phyloP scores from a whole-genome alignment of 1,284 basidiomycete genomes.

The Trichosporon asahii region DNA sequence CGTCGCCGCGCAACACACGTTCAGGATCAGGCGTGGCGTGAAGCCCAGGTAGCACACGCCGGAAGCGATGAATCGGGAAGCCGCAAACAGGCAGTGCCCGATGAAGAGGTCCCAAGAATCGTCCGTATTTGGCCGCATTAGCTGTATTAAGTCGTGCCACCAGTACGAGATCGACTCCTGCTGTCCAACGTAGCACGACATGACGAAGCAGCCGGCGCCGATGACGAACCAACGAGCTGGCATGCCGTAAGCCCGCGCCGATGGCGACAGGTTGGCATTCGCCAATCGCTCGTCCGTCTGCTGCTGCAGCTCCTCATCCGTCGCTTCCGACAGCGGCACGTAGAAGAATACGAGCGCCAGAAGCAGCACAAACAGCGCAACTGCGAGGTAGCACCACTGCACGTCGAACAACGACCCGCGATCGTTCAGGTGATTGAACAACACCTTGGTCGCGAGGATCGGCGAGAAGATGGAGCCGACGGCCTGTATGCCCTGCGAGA shows the following conservation, averaged over 20 bases:
- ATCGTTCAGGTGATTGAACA: conserved; percentile 36
- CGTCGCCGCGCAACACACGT: conserved; percentile 33
- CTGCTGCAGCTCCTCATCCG: conserved; percentile 43
- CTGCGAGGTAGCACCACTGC: conserved; percentile 51
- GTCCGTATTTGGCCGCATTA: conserved; percentile 29
- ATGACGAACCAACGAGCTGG: conserved; percentile 28
- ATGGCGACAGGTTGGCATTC: conserved; percentile 26
- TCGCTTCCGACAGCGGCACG: conserved; percentile 44
- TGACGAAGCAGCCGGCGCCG: conserved; percentile 29
- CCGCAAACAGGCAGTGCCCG: conserved; percentile 36
- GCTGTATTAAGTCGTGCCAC: conserved; percentile 27
- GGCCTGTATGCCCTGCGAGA: conserved; percentile 50
- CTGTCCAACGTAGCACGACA: conserved; percentile 45
- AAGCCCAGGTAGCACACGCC: conserved; percentile 38
- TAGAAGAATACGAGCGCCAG: conserved; percentile 50
- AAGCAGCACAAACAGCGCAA: conserved; percentile 46
- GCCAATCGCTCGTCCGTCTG: conserved; percentile 33
- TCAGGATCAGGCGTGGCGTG: conserved; percentile 41
- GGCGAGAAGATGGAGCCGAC: conserved; percentile 42
- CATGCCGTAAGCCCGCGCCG: conserved; percentile 25
- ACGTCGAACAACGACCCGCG: conserved; percentile 39
- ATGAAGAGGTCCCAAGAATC: conserved; percentile 37
- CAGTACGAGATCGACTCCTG: conserved; percentile 46
- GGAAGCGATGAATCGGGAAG: conserved; percentile 41
- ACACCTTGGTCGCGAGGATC: conserved; percentile 40